These are phyloP conservation scores for Talaromyces sp. DNA, from an alignment of 2,329 filamentous ascomycete genomes.

Conservation along the genomic window DNA sequence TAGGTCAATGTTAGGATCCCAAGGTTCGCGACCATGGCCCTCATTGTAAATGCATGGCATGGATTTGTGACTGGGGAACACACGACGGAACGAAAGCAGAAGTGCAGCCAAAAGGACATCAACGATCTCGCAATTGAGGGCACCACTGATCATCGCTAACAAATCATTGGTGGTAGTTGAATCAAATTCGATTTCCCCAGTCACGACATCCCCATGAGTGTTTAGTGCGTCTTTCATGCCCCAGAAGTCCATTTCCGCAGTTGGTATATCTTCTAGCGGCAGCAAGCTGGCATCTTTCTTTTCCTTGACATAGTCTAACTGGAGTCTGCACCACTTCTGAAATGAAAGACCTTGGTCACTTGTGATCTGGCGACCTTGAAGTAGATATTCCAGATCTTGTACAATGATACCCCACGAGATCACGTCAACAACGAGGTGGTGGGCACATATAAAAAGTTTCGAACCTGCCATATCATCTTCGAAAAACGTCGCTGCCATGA, in stretches of 20 bases:
- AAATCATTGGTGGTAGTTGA: conserved; percentile 14
- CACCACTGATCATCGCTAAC: conserved; percentile 14
- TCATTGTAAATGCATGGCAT: conserved; percentile 23
- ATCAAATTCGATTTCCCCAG: conserved; percentile 16
- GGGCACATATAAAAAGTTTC: conserved; percentile 20
- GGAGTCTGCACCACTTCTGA: conserved; percentile 18
- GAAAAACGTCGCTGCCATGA: conserved; percentile 11
- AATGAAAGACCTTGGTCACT: conserved; percentile 15
- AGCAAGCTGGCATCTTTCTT: not conserved
- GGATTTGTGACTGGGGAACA: conserved; percentile 19
- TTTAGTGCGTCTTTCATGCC: conserved; percentile 14
- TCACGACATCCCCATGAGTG: conserved; percentile 8
- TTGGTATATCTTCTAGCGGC: conserved; percentile 17
- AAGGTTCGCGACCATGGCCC: conserved; percentile 25
- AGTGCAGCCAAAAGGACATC: conserved; percentile 24
- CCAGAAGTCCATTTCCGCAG: conserved; percentile 56
- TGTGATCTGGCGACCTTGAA: not conserved
- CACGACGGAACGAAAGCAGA: conserved; percentile 20
- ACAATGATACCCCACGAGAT: conserved; percentile 26
- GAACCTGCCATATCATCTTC: not conserved
- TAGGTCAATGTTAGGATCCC: conserved; percentile 20
- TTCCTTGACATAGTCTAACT: conserved; percentile 14
- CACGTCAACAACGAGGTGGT: conserved; percentile 25
- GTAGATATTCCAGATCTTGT: conserved; percentile 23
- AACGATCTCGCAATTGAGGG: conserved; percentile 21